phyloP scores from a whole-genome alignment of 768 basidiomycete species.

The Pisolithus orientalis region DNA sequence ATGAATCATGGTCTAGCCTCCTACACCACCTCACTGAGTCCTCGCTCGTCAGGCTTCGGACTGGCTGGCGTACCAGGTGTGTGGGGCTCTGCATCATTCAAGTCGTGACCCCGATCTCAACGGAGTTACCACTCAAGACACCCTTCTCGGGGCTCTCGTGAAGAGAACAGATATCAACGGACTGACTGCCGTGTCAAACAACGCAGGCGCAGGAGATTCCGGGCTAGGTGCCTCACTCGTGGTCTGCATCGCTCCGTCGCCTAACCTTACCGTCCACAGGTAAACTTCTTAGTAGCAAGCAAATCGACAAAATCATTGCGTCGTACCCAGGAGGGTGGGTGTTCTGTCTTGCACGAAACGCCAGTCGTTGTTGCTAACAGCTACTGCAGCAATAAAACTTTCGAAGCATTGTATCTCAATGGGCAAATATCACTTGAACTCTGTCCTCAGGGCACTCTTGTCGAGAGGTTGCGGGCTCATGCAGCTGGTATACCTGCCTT shows the following conservation, averaged over 20 bases:
- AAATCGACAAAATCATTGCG: conserved; percentile 78
- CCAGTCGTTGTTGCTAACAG: background rate
- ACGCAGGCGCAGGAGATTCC: conserved; percentile 65
- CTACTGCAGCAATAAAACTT: conserved; percentile 70
- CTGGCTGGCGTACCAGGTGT: conserved; percentile 82
- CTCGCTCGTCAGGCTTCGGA: conserved; percentile 63
- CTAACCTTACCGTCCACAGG: conserved; percentile 35
- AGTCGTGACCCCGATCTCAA: background rate
- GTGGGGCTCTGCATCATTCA: conserved; percentile 4
- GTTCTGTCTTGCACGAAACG: background rate
- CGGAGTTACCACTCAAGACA: conserved; percentile 42
- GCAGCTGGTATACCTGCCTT: conserved; percentile 93
- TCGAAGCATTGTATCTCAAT: conserved; percentile 73
- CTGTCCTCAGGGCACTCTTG: conserved; percentile 87
- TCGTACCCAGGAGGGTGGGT: conserved; percentile 84
- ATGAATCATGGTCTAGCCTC: background rate
- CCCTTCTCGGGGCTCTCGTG: conserved; percentile 71
- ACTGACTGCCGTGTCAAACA: conserved; percentile 84
- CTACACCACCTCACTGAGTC: background rate
- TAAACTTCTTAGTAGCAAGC: conserved; percentile 64
- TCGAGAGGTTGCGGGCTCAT: conserved; percentile 82
- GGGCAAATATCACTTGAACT: conserved; percentile 83
- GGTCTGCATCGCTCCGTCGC: background rate
- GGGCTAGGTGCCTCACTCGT: conserved; percentile 51
- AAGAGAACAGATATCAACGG: conserved; percentile 67